Percentiles rank a stretch among this genome's conserved stretches.
Conservation (phyloP, 805 yeast genomes). For the Maudiozyma bulderi region DNA sequence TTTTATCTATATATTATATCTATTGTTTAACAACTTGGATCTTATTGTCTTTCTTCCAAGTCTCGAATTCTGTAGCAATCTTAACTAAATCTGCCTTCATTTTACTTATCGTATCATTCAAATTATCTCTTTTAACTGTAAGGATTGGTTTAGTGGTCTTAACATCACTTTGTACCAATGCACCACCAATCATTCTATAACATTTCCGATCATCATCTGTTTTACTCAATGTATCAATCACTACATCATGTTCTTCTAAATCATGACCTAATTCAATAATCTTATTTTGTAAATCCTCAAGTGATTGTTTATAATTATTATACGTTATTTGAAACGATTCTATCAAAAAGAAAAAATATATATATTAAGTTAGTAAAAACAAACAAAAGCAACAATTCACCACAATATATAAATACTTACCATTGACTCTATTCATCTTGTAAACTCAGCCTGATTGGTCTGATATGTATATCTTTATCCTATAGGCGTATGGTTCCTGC, state of each 20-base stretch:
- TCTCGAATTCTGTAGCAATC: constrained; percentile 25
- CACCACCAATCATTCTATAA: constrained; percentile 91
- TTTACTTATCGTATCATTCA: constrained; percentile 22
- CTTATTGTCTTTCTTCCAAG: constrained; percentile 30
- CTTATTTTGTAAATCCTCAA: constrained; percentile 38
- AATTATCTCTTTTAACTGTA: constrained; percentile 44
- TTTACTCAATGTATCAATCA: constrained; percentile 44
- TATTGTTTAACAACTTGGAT: constrained; percentile 28
- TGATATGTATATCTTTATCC: not conserved
- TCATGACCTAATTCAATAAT: constrained; percentile 41
- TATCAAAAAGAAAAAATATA: not conserved
- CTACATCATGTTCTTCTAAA: constrained; percentile 42
- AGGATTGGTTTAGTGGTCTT: constrained; percentile 63
- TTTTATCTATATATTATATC: not conserved
- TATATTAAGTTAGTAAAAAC: constrained; percentile 4
- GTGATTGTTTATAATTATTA: constrained; percentile 42
- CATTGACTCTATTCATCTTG: not conserved
- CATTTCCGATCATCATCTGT: constrained; percentile 63
- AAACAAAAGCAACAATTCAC: not conserved
- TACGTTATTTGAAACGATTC: constrained; percentile 39
- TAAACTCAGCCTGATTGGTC: not conserved
- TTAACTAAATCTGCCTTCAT: constrained; percentile 24
- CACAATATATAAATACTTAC: not conserved
- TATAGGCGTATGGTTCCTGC: not conserved
- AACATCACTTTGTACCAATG: constrained; percentile 72